Percentiles rank a stretch among this genome's conserved stretches.
Evolutionary conservation across 805 yeast genomes (phyloP).

Genomic region (Priceomyces fermenticarens): DNA sequence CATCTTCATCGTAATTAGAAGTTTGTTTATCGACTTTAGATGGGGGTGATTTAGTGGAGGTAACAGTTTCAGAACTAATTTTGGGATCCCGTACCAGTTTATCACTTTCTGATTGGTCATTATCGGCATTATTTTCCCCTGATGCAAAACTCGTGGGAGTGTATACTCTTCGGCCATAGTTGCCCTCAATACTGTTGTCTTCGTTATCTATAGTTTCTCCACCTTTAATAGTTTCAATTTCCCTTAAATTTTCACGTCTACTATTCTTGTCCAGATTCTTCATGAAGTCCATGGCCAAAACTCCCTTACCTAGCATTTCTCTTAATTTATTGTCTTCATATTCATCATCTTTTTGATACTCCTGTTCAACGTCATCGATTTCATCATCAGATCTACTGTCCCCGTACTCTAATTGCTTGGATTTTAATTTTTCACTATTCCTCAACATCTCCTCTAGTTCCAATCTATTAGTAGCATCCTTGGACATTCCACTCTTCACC

Average conservation of each 20-base stretch:
- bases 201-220: constrained; percentile 26
- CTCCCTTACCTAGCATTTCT: constrained; percentile 72
- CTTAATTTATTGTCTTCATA: constrained; percentile 33
- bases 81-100: constrained; percentile 47
- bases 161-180: constrained; percentile 79
- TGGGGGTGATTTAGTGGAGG: constrained; percentile 12
- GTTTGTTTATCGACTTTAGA: constrained; percentile 12
- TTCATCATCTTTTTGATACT: constrained; percentile 32
- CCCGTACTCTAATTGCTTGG: constrained; percentile 66
- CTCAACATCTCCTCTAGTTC: constrained; percentile 94
- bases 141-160: constrained; percentile 54
- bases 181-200: constrained; percentile 47
- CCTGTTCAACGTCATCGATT: constrained; percentile 45
- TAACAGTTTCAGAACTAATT: constrained; percentile 41
- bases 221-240: constrained; percentile 44
- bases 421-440: constrained; percentile 74
- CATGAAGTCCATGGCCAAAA: constrained; percentile 95
- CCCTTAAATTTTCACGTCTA: constrained; percentile 54
- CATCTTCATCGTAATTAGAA: constrained; percentile 4
- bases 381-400: constrained; percentile 55
- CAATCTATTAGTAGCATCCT: constrained; percentile 77
- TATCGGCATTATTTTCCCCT: constrained; percentile 34
- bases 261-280: constrained; percentile 77
- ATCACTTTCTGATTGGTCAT: constrained; percentile 41
- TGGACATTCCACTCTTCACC: constrained; percentile 86